These are phyloP conservation scores for Jatropha multifida DNA, from an alignment of 441 rosid species.

Conservation along the genomic window DNA sequence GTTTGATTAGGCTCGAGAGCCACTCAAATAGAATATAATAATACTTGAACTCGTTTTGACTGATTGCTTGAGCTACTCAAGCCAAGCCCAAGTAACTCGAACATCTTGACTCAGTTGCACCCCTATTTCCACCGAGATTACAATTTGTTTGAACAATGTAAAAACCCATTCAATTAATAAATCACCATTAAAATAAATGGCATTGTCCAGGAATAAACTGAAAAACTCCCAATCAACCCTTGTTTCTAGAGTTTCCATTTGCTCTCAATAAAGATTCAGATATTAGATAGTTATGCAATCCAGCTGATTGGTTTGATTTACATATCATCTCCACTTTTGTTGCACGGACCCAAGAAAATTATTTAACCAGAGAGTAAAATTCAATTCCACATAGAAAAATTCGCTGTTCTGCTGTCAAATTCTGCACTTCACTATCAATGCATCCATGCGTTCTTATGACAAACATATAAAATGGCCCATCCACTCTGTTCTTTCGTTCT, in stretches of 20 bases:
- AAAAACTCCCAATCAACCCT: background rate
- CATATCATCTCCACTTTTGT: background rate
- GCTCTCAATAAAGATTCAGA: background rate
- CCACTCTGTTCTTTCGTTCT: background rate
- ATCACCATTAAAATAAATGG: background rate
- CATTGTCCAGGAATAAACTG: background rate
- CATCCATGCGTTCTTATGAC: conserved; percentile 3
- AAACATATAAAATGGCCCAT: background rate
- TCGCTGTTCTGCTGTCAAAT: background rate
- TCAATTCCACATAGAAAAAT: background rate
- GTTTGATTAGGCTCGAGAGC: too few species aligned
- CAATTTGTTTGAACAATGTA: background rate
- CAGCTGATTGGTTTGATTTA: background rate
- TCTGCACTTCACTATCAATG: background rate
- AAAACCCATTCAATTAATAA: background rate
- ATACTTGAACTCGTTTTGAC: too few species aligned
- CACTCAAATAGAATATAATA: too few species aligned
- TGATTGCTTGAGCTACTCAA: too few species aligned
- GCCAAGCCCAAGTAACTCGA: too few species aligned
- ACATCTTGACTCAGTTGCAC: too few species aligned
- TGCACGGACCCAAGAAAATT: background rate
- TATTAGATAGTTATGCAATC: background rate
- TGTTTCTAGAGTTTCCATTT: background rate
- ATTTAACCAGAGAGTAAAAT: background rate
- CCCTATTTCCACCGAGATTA: too few species aligned